A percentile compares a stretch with the other conserved stretches of the same genome.
phyloP scores from a whole-genome alignment of 208 protist species.

The Leishmania amazonensis region DNA sequence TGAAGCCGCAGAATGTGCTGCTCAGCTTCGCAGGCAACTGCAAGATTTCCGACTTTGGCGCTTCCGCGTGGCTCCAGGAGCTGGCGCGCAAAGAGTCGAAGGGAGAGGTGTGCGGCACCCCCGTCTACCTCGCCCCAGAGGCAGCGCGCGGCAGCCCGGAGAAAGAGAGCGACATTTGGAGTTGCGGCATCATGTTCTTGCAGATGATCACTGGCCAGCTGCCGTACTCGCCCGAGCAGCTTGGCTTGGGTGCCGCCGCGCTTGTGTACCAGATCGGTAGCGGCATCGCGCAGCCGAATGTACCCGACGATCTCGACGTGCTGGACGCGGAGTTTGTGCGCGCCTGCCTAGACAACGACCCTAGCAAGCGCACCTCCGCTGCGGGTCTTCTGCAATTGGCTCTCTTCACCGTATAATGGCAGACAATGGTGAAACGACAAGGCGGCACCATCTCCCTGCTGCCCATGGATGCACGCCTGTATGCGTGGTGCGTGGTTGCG shows the following conservation, averaged over 20 bases:
- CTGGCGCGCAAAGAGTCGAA: slow-evolving; percentile 58
- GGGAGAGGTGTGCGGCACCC: slow-evolving; percentile 75
- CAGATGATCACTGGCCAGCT: slow-evolving; percentile 82
- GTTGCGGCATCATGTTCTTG: slow-evolving; percentile 86
- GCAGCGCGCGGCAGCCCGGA: slow-evolving; percentile 70
- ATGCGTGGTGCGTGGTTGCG: not conserved
- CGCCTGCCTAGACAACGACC: slow-evolving; percentile 59
- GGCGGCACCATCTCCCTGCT: not conserved
- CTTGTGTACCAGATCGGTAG: slow-evolving; percentile 85
- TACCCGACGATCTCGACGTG: slow-evolving; percentile 63
- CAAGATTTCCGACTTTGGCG: slow-evolving; percentile 94
- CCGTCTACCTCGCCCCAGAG: slow-evolving; percentile 90
- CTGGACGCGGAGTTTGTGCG: slow-evolving; percentile 70
- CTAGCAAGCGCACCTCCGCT: slow-evolving; percentile 55
- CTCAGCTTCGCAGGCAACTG: slow-evolving; percentile 74
- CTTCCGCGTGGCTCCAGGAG: slow-evolving; percentile 76
- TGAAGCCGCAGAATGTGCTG: slow-evolving; percentile 94
- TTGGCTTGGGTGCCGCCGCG: slow-evolving; percentile 44
- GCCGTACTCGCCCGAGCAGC: slow-evolving; percentile 71
- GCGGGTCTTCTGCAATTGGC: slow-evolving; percentile 66
- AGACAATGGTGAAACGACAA: not conserved
- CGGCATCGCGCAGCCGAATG: slow-evolving; percentile 57
- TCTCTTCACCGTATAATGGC: slow-evolving; percentile 60
- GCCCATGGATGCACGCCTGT: not conserved
- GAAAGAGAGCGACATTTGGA: slow-evolving; percentile 87